Percentiles rank a stretch among this genome's conserved stretches.
phyloP scores from a whole-genome alignment of 1,284 basidiomycete species.

The Austroboletus niveus region DNA sequence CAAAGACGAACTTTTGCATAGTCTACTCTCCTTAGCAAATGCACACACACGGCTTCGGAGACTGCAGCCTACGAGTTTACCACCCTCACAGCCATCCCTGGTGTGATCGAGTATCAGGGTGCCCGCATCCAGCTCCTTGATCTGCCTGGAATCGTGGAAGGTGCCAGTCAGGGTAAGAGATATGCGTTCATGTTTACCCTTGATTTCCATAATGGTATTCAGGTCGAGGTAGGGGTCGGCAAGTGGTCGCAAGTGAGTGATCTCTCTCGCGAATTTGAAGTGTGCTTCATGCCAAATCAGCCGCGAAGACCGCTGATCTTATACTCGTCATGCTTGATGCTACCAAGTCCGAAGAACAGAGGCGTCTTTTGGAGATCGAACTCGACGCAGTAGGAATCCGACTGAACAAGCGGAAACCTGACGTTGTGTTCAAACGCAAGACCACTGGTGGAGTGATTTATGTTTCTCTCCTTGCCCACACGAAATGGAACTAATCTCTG shows the following conservation, averaged over 20 bases:
- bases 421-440: constrained; percentile 83
- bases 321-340: constrained; percentile 96
- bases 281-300: constrained; percentile 31
- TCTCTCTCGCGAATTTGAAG: neutral
- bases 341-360: constrained; percentile 94
- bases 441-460: constrained; percentile 85
- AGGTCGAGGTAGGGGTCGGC: constrained; percentile 90
- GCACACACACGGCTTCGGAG: constrained; percentile 88
- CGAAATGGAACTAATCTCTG: neutral
- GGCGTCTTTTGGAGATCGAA: constrained; percentile 85
- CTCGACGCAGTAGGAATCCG: constrained; percentile 96
- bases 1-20: constrained; percentile 34
- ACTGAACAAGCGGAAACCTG: constrained; percentile 86
- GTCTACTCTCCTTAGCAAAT: constrained; percentile 90
- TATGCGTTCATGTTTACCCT: neutral
- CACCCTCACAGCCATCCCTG: constrained; percentile 91
- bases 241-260: constrained; percentile 81
- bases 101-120: constrained; percentile 91
- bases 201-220: constrained; percentile 1
- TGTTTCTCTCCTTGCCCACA: neutral
- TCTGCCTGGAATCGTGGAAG: constrained; percentile 97
- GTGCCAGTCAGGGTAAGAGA: constrained; percentile 75
- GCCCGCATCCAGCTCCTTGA: constrained; percentile 93
- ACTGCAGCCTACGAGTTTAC: constrained; percentile 97
- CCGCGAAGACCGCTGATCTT: constrained; percentile 95